A percentile compares a stretch with the other conserved stretches of the same genome.
Evolutionary conservation across 1,284 basidiomycete species (phyloP).

Genomic region (Calocybe gambosa): DNA sequence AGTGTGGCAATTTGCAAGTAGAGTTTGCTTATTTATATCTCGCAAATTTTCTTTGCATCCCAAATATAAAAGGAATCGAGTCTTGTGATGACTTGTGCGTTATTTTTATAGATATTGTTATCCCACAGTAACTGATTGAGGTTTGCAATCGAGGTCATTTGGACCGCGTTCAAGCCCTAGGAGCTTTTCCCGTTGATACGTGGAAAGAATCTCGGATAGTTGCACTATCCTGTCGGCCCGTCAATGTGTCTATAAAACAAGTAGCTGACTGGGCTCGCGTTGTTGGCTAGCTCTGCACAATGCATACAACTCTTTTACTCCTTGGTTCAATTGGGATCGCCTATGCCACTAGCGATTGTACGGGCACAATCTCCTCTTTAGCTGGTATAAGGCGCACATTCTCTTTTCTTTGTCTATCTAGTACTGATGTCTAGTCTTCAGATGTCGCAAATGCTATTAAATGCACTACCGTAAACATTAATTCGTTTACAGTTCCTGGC

Average conservation of each 20-base stretch:
- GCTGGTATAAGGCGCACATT: slow-evolving; percentile 15
- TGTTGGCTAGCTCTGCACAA: neutral
- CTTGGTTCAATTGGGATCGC: slow-evolving; percentile 5
- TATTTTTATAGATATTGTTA: neutral
- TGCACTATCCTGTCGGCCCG: slow-evolving; percentile 5
- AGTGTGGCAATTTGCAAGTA: neutral
- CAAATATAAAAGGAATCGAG: neutral
- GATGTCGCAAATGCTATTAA: slow-evolving; percentile 37
- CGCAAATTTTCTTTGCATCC: neutral
- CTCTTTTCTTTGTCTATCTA: no score
- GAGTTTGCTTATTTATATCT: neutral
- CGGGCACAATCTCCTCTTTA: slow-evolving; percentile 37
- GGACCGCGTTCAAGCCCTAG: neutral
- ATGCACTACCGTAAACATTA: slow-evolving; percentile 44
- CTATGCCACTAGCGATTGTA: slow-evolving; percentile 23
- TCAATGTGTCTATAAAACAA: neutral
- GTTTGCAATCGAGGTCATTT: neutral
- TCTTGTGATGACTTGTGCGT: neutral
- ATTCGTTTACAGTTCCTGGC: slow-evolving; percentile 42
- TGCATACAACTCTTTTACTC: slow-evolving; percentile 8
- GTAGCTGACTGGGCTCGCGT: neutral
- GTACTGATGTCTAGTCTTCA: slow-evolving; percentile 6
- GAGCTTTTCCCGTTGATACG: neutral
- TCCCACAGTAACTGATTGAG: neutral
- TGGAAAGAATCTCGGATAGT: slow-evolving; percentile 3